Evolutionary conservation across 257 asterid genomes (phyloP).

Genomic region (Solanum lignicaule): DNA sequence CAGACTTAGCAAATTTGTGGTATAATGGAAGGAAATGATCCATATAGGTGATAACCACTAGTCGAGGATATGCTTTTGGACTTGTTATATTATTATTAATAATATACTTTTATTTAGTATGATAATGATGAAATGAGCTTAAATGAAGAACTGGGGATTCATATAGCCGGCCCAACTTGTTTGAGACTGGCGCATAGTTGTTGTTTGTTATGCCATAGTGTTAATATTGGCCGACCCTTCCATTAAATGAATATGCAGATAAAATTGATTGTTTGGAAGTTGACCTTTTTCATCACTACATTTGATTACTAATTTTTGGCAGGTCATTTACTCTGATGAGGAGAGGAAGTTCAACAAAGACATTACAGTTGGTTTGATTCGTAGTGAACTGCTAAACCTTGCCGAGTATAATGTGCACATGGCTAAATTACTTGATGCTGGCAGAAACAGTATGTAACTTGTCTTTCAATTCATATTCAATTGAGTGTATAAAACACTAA

Average conservation of each 20-base stretch:
- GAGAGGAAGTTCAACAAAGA: constrained; percentile 85
- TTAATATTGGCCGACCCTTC: not conserved
- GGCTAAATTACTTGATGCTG: constrained; percentile 93
- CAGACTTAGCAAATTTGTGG: not conserved
- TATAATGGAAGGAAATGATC: not conserved
- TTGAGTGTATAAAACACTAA: constrained; percentile 3
- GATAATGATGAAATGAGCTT: not conserved
- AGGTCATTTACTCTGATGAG: constrained; percentile 93
- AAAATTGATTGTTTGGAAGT: not conserved
- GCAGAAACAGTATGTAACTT: constrained; percentile 71
- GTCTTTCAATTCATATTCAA: constrained; percentile 1
- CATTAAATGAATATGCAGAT: not conserved
- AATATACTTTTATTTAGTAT: not conserved
- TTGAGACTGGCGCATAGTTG: not conserved
- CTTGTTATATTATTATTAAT: not conserved
- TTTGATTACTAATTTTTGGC: constrained; percentile 14
- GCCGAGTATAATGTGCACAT: constrained; percentile 92
- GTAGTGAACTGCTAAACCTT: constrained; percentile 69
- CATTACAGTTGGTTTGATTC: constrained; percentile 75
- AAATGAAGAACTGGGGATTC: not conserved
- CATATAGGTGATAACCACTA: not conserved
- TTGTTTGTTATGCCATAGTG: not conserved
- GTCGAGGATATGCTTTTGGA: not conserved
- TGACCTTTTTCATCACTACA: not conserved
- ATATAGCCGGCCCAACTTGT: not conserved